A percentile compares a stretch with the other conserved stretches of the same genome.
phyloP scores from a whole-genome alignment of 306 rosid species.

The Dalbergia cultrata region DNA sequence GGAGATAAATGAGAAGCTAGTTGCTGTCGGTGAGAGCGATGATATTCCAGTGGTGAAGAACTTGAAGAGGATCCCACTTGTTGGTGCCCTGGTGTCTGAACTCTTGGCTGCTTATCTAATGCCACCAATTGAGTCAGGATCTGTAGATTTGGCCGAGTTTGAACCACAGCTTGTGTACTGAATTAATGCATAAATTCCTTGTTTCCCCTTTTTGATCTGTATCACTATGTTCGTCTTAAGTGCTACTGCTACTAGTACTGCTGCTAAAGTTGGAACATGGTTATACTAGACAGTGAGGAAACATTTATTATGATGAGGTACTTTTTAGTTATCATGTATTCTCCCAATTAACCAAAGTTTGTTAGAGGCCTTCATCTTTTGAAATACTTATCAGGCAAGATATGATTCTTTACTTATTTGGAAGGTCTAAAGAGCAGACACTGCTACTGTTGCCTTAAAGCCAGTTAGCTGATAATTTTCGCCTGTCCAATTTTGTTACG shows the following conservation, averaged over 20 bases:
- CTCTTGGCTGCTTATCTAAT: slow-evolving; percentile 88
- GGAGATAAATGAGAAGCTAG: slow-evolving; percentile 75
- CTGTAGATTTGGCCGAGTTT: slow-evolving; percentile 93
- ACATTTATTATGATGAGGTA: slow-evolving; percentile 51
- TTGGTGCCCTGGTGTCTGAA: slow-evolving; percentile 85
- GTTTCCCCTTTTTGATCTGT: slow-evolving; percentile 43
- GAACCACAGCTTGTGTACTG: slow-evolving; percentile 90
- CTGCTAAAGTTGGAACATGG: slow-evolving; percentile 30
- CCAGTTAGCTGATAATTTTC: too few species aligned
- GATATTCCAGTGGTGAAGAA: slow-evolving; percentile 84
- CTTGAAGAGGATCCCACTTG: slow-evolving; percentile 88
- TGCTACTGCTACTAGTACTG: slow-evolving; percentile 35
- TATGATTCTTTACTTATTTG: slow-evolving; percentile 18
- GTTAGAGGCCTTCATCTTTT: slow-evolving; percentile 8
- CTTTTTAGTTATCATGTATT: slow-evolving; percentile 44
- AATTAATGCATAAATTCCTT: slow-evolving; percentile 54
- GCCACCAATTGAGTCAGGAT: slow-evolving; percentile 97
- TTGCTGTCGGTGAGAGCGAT: slow-evolving; percentile 74
- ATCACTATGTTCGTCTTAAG: slow-evolving; percentile 43
- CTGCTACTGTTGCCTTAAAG: too few species aligned
- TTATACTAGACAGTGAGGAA: slow-evolving; percentile 47
- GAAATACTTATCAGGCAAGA: slow-evolving; percentile 16
- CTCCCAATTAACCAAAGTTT: slow-evolving; percentile 14
- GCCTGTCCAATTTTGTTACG: too few species aligned
- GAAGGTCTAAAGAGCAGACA: too few species aligned